Evolutionary conservation across 2,329 filamentous ascomycete species (phyloP).

Genomic region (Alternaria burnsii): DNA sequence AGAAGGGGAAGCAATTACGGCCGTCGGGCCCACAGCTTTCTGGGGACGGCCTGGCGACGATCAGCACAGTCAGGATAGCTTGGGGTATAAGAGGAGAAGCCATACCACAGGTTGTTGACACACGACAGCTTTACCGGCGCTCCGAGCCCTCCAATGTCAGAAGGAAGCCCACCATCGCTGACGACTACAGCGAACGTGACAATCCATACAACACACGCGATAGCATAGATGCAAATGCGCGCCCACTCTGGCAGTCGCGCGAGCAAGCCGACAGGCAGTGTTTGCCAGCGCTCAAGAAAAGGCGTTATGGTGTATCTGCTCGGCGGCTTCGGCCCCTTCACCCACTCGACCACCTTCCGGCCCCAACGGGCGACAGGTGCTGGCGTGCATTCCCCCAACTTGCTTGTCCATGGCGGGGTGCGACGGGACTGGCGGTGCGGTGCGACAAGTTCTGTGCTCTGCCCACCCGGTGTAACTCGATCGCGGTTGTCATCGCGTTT

Average conservation of each 20-base stretch:
- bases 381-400: conserved; percentile 24
- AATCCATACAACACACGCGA: conserved; percentile 71
- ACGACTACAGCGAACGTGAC: conserved; percentile 73
- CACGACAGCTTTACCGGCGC: conserved; percentile 72
- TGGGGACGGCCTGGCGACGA: conserved; percentile 32
- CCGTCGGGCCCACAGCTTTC: conserved; percentile 62
- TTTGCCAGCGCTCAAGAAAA: conserved; percentile 71
- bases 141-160: conserved; percentile 74
- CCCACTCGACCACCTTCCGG: conserved; percentile 51
- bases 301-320: conserved; percentile 55
- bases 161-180: conserved; percentile 63
- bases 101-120: conserved; percentile 71
- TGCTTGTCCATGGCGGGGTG: conserved; percentile 20
- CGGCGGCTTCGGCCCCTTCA: conserved; percentile 56
- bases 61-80: background rate
- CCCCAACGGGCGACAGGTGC: conserved; percentile 24
- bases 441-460: background rate
- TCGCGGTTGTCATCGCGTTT: conserved; percentile 5
- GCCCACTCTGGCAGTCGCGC: conserved; percentile 64
- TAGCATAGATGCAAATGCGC: conserved; percentile 65
- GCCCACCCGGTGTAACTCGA: conserved; percentile 4
- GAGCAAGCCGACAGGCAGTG: conserved; percentile 68
- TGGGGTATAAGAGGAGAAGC: background rate
- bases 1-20: conserved; percentile 64
- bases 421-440: conserved; percentile 9